Evolutionary conservation across 2,329 filamentous ascomycete species (phyloP), one percentile per base, ranked within the genome.

Genomic region (Aspergillus felis): DNA sequence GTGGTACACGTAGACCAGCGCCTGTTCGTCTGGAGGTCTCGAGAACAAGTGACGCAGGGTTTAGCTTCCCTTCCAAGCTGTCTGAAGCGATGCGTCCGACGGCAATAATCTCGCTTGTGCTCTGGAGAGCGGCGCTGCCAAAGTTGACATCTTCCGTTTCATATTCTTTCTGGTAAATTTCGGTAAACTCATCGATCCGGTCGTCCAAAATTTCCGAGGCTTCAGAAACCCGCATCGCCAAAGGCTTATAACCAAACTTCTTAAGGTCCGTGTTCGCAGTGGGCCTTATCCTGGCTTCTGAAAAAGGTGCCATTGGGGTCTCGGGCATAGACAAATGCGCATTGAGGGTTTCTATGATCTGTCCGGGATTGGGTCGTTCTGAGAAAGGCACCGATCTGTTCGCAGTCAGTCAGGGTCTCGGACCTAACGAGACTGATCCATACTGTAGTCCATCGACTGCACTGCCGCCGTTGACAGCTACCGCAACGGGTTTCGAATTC

Each of bases 181-280:
- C 78, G 58, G 86, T 82, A 68, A 97, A 96, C 61, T 92, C 91
- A 66, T 97, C 92, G 78, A 99, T 97, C 66, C 92, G 84, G 74
- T 97, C 93, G 75, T 99, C 94, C 7, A 97, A 82, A 48, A 96
- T 90, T 73, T 96, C 92, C 4, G 93, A 96, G 0, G 91, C 87
- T 71, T 97, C 92, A 4, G 91, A 92, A 6, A 94, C 81, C 69
- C 96, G 96, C 92, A 97, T 96, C 2, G 91, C 89, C 81, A 97
- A 87, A 1, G 92, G 90, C 70, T 92, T 94, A 76, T 97, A 99
- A 1, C 81, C 86, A 64, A 97, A 88, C 72, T 96, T 97, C 72
- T 92, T 92, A 68, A 91, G 83, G 71, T 97, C 93, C 1, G 91
- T 93, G 58, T 90, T 90, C 2, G 91, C 90, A 5, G 88, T 92